Percentiles rank a stretch among this genome's conserved stretches.
Conservation (phyloP, 495 filamentous ascomycete genomes). For the Daldinia childiae region DNA sequence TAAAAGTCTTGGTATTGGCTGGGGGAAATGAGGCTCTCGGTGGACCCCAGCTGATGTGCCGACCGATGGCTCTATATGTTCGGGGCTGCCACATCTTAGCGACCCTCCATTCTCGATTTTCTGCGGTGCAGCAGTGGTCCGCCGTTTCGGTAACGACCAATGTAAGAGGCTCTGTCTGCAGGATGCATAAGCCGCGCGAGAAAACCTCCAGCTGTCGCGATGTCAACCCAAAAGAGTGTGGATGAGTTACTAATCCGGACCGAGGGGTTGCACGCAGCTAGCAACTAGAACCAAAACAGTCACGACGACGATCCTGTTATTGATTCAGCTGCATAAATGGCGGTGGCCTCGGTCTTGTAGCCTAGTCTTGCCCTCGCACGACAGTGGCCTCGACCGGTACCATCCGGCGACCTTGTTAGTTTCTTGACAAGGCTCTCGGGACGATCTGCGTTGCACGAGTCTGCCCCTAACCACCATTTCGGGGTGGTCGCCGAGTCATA, state of each 20-base stretch:
- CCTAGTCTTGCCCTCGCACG: neutral
- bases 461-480: neutral
- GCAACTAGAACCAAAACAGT: neutral
- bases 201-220: neutral
- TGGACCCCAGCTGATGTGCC: neutral
- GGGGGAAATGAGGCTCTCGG: neutral
- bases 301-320: neutral
- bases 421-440: neutral
- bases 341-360: conserved; percentile 1
- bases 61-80: neutral
- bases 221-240: neutral
- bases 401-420: neutral
- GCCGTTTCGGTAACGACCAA: neutral
- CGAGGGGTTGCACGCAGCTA: neutral
- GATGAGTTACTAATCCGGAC: neutral
- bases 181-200: neutral
- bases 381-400: neutral
- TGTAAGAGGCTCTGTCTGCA: neutral
- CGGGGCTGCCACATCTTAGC: neutral
- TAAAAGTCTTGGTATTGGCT: neutral
- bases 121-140: neutral
- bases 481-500: neutral
- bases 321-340: neutral
- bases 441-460: conserved; percentile 2
- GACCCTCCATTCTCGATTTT: neutral